These are phyloP conservation scores for Apiotrichum laibachii DNA, from an alignment of 1,284 basidiomycete genomes.

Conservation along the genomic window DNA sequence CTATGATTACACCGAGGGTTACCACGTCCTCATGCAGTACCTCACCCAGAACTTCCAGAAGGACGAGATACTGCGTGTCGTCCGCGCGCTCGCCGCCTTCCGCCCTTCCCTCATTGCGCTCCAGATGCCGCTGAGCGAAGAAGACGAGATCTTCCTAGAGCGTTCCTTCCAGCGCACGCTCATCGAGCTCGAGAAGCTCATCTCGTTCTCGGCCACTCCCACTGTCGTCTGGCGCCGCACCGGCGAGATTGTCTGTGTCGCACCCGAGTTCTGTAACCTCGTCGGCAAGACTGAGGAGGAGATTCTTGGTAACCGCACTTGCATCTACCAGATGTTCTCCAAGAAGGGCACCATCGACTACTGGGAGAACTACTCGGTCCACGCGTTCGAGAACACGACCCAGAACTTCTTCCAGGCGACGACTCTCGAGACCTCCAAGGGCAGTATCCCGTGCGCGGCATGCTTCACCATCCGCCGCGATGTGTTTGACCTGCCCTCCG, in stretches of 20 bases:
- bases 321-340: constrained; percentile 79
- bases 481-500: constrained; percentile 62
- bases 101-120: constrained; percentile 92
- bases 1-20: constrained; percentile 82
- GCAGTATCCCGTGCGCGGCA: constrained; percentile 64
- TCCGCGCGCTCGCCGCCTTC: constrained; percentile 89
- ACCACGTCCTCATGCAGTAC: constrained; percentile 91
- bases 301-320: constrained; percentile 69
- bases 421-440: constrained; percentile 55
- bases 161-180: constrained; percentile 90
- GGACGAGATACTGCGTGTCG: constrained; percentile 88
- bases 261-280: constrained; percentile 92
- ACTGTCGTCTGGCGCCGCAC: constrained; percentile 98
- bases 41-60: constrained; percentile 89
- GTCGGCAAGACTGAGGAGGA: constrained; percentile 85
- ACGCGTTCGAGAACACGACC: constrained; percentile 93
- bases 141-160: constrained; percentile 94
- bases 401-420: constrained; percentile 92
- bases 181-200: constrained; percentile 92
- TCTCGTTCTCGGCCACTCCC: constrained; percentile 96
- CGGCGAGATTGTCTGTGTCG: constrained; percentile 94
- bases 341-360: constrained; percentile 76
- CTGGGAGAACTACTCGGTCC: constrained; percentile 90
- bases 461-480: constrained; percentile 90
- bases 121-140: constrained; percentile 88